phyloP scores from a whole-genome alignment of 1,284 basidiomycete species.

The Peniophora sp. region DNA sequence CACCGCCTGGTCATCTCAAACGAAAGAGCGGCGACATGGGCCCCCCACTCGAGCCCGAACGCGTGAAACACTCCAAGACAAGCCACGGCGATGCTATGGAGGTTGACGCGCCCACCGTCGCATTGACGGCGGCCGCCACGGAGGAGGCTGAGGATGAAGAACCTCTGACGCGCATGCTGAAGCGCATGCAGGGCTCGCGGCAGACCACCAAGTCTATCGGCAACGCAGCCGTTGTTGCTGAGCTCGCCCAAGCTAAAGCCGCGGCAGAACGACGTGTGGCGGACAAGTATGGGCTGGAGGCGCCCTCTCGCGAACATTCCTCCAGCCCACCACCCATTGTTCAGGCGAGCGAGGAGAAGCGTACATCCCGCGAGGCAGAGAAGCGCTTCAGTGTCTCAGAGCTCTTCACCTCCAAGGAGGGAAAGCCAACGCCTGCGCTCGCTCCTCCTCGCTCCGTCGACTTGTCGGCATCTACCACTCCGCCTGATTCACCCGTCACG shows the following conservation, averaged over 20 bases:
- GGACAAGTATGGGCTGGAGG: conserved; percentile 18
- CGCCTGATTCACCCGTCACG: conserved; percentile 45
- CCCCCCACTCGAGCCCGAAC: conserved; percentile 2
- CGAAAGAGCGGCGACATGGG: conserved; percentile 61
- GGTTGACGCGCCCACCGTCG: not conserved
- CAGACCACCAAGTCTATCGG: conserved; percentile 44
- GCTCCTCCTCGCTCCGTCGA: not conserved
- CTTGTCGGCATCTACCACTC: conserved; percentile 41
- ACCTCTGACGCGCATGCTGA: too few species aligned
- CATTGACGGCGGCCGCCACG: too few species aligned
- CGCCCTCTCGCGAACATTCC: conserved; percentile 1
- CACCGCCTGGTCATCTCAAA: conserved; percentile 27
- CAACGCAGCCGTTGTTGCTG: conserved; percentile 40
- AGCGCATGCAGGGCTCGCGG: too few species aligned
- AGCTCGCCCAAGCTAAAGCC: conserved; percentile 61
- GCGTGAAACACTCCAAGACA: not conserved
- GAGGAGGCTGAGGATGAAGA: too few species aligned
- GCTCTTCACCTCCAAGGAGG: conserved; percentile 8
- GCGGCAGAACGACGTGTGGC: conserved; percentile 65
- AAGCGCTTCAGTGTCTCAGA: conserved; percentile 13
- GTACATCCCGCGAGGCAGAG: not conserved
- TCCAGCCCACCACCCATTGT: conserved; percentile 2
- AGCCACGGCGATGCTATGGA: conserved; percentile 12
- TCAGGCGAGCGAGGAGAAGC: not conserved
- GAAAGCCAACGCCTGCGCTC: conserved; percentile 11